These are phyloP conservation scores for Ceratobasidium sp. DNA, from an alignment of 1,284 basidiomycete species.

Conservation along the genomic window DNA sequence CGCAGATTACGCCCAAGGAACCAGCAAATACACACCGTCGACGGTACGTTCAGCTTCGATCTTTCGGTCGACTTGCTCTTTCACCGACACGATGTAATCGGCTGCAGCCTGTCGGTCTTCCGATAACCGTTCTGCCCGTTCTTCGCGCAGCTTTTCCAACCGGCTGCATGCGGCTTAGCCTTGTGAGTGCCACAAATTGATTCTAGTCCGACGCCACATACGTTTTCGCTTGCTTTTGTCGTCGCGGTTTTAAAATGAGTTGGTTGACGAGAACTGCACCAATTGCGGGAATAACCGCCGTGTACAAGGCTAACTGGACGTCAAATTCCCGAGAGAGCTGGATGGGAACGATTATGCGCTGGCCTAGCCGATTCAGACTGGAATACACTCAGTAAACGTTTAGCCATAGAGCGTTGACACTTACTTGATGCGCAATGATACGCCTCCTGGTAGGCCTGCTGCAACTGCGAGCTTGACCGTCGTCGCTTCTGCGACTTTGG, in stretches of 20 bases:
- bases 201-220: slow-evolving; percentile 51
- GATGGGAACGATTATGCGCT: slow-evolving; percentile 65
- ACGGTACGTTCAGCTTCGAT: slow-evolving; percentile 54
- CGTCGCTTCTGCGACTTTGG: slow-evolving; percentile 34
- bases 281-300: slow-evolving; percentile 64
- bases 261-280: slow-evolving; percentile 64
- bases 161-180: slow-evolving; percentile 48
- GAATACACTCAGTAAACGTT: not conserved
- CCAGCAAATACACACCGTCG: slow-evolving; percentile 53
- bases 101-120: slow-evolving; percentile 67
- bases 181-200: slow-evolving; percentile 18
- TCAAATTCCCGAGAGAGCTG: slow-evolving; percentile 62
- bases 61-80: slow-evolving; percentile 56
- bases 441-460: slow-evolving; percentile 22
- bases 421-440: slow-evolving; percentile 30
- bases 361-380: slow-evolving; percentile 62
- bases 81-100: slow-evolving; percentile 61
- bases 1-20: not conserved
- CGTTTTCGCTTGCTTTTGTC: slow-evolving; percentile 60
- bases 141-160: slow-evolving; percentile 62
- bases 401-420: not conserved
- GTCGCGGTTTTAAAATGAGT: slow-evolving; percentile 66
- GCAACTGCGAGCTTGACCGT: slow-evolving; percentile 16
- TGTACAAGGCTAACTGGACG: slow-evolving; percentile 58
- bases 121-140: slow-evolving; percentile 63